These are phyloP conservation scores for Ammopiptanthus mongolicus DNA, from an alignment of 306 rosid species.

Conservation along the genomic window DNA sequence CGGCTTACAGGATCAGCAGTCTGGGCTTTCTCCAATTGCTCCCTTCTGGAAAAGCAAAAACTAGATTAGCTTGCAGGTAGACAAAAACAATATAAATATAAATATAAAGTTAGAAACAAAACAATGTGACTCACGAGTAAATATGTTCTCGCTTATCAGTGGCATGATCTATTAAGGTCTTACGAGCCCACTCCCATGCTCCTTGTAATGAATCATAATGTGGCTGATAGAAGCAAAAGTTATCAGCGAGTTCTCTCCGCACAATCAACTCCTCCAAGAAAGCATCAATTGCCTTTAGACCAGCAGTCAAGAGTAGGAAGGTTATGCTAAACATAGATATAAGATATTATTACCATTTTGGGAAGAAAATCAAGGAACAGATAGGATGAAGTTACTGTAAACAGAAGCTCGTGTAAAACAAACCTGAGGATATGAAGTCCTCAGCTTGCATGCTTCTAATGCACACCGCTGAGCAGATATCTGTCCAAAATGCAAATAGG, in stretches of 20 bases:
- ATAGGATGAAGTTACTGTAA: not conserved
- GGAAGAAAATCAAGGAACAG: not conserved
- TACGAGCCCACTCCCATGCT: slow-evolving; percentile 98
- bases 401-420: slow-evolving; percentile 21
- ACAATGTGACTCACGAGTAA: slow-evolving; percentile 57
- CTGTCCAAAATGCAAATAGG: slow-evolving; percentile 92
- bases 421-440: slow-evolving; percentile 59
- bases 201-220: slow-evolving; percentile 81
- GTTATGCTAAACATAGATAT: not conserved
- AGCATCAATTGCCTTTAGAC: slow-evolving; percentile 66
- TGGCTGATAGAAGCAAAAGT: slow-evolving; percentile 85
- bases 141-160: slow-evolving; percentile 62
- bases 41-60: slow-evolving; percentile 52
- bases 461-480: slow-evolving; percentile 93
- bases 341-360: not conserved
- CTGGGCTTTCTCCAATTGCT: slow-evolving; percentile 82
- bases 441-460: slow-evolving; percentile 63
- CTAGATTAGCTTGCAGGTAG: slow-evolving; percentile 19
- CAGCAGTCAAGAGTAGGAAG: slow-evolving; percentile 16
- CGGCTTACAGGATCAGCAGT: slow-evolving; percentile 80
- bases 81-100: not conserved
- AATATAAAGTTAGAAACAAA: not conserved
- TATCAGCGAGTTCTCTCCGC: slow-evolving; percentile 89
- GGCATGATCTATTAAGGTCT: slow-evolving; percentile 82
- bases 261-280: slow-evolving; percentile 87